phyloP scores from a whole-genome alignment of 345 rosid species.

The Arabis alpina region DNA sequence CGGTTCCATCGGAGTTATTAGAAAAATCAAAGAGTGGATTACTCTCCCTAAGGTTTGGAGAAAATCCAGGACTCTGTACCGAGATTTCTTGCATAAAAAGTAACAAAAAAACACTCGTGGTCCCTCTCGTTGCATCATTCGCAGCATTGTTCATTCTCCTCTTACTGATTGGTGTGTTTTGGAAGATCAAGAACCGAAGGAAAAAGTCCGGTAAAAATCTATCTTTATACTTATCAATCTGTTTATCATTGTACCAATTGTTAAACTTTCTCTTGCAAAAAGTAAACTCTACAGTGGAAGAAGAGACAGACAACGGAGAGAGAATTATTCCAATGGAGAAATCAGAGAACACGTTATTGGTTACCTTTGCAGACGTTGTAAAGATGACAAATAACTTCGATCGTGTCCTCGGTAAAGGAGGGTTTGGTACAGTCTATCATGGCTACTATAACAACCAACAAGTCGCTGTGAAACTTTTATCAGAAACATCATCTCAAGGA shows the following conservation, averaged over 20 bases:
- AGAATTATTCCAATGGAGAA: neutral
- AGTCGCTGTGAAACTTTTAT: slow-evolving; percentile 64
- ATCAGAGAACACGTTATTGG: slow-evolving; percentile 28
- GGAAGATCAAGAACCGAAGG: slow-evolving; percentile 31
- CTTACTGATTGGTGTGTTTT: slow-evolving; percentile 7
- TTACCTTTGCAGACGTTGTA: slow-evolving; percentile 43
- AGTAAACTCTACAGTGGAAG: slow-evolving; percentile 28
- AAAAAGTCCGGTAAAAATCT: slow-evolving; percentile 25
- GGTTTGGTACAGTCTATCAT: slow-evolving; percentile 65
- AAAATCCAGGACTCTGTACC: slow-evolving; percentile 18
- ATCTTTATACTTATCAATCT: neutral
- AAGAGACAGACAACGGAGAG: slow-evolving; percentile 17
- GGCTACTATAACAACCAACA: slow-evolving; percentile 43
- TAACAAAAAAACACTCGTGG: slow-evolving; percentile 24
- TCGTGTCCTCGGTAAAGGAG: slow-evolving; percentile 56
- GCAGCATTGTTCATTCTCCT: slow-evolving; percentile 30
- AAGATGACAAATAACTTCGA: slow-evolving; percentile 54
- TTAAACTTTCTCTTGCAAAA: neutral
- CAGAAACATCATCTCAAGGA: slow-evolving; percentile 54
- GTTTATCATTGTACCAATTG: neutral
- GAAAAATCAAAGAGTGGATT: slow-evolving; percentile 39
- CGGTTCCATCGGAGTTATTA: slow-evolving; percentile 45
- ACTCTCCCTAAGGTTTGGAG: slow-evolving; percentile 37
- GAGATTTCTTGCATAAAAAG: slow-evolving; percentile 29
- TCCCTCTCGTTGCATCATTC: slow-evolving; percentile 33